These are phyloP conservation scores for Penicillium robsamsonii DNA, from an alignment of 495 filamentous ascomycete genomes.

Conservation along the genomic window DNA sequence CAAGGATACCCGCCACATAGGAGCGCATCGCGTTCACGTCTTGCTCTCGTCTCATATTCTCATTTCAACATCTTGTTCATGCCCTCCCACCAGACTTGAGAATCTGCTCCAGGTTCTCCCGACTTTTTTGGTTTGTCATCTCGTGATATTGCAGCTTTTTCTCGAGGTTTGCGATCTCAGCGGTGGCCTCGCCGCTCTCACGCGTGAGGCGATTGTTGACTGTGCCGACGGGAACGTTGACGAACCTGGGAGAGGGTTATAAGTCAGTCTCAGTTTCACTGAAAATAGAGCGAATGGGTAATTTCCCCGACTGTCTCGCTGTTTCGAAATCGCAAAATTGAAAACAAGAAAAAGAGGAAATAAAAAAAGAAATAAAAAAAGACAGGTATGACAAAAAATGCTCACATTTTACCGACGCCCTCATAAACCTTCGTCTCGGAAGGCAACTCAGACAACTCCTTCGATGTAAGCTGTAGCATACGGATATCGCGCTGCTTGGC, in stretches of 20 bases:
- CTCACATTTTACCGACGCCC: constrained; percentile 94
- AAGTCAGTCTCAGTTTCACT: constrained; percentile 1
- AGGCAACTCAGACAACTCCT: constrained; percentile 76
- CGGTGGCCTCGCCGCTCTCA: constrained; percentile 72
- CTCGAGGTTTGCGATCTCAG: constrained; percentile 73
- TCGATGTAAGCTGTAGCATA: constrained; percentile 82
- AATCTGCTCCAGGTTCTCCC: constrained; percentile 84
- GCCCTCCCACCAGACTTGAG: constrained; percentile 54
- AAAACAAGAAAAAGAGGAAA: background rate
- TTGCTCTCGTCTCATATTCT: background rate
- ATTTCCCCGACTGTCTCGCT: background rate
- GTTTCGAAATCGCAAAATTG: background rate
- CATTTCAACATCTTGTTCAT: constrained; percentile 17
- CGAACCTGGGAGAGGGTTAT: constrained; percentile 63
- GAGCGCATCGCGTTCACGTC: background rate
- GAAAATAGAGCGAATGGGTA: background rate
- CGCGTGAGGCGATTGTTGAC: constrained; percentile 72
- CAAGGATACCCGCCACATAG: background rate
- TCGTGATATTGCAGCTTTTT: constrained; percentile 95
- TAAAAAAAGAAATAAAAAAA: constrained; percentile 4
- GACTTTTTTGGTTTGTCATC: constrained; percentile 90
- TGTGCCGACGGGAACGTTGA: constrained; percentile 65
- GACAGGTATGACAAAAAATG: constrained; percentile 11
- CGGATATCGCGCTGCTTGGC: constrained; percentile 86
- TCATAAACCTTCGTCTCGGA: constrained; percentile 82